A percentile compares a stretch with the other conserved stretches of the same genome.
phyloP scores from a whole-genome alignment of 2,329 filamentous ascomycete genomes.

The Davidsoniella eucalypti region DNA sequence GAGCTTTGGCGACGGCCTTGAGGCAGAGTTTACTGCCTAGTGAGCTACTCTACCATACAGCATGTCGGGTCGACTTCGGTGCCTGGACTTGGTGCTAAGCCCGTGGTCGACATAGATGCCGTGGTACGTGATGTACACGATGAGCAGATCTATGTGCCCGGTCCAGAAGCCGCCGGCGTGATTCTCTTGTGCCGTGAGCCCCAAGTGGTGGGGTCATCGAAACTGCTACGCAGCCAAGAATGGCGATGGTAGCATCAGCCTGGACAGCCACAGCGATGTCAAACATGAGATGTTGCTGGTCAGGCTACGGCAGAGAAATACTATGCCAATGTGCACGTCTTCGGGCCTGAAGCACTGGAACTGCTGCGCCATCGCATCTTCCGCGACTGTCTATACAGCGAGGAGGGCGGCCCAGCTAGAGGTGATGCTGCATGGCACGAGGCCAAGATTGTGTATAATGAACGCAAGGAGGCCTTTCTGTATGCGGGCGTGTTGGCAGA shows the following conservation, averaged over 20 bases:
- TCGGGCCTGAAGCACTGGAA: slow-evolving; percentile 26
- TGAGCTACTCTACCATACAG: slow-evolving; percentile 21
- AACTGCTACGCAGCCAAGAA: slow-evolving; percentile 21
- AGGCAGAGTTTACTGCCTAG: slow-evolving; percentile 19
- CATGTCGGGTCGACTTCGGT: slow-evolving; percentile 37
- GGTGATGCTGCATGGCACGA: slow-evolving; percentile 20
- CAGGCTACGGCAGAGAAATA: not conserved
- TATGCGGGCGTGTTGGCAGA: too few relatives aligned
- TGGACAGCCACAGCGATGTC: too few relatives aligned
- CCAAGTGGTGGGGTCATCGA: slow-evolving; percentile 30
- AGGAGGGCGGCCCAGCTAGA: too few relatives aligned
- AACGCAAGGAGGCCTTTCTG: slow-evolving; percentile 24
- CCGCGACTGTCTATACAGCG: slow-evolving; percentile 25
- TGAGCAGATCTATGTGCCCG: slow-evolving; percentile 26
- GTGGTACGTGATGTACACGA: slow-evolving; percentile 24
- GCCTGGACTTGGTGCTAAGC: slow-evolving; percentile 32
- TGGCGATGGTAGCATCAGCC: too few relatives aligned
- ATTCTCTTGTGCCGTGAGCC: slow-evolving; percentile 30
- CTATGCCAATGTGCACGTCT: slow-evolving; percentile 31
- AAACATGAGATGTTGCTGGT: too few relatives aligned
- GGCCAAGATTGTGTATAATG: slow-evolving; percentile 23
- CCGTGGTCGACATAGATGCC: slow-evolving; percentile 36
- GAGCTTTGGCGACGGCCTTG: slow-evolving; percentile 20
- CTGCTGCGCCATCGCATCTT: slow-evolving; percentile 27
- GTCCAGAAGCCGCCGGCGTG: slow-evolving; percentile 28